Conservation (phyloP, 768 basidiomycete genomes). For the Phylloporus arenicola region DNA sequence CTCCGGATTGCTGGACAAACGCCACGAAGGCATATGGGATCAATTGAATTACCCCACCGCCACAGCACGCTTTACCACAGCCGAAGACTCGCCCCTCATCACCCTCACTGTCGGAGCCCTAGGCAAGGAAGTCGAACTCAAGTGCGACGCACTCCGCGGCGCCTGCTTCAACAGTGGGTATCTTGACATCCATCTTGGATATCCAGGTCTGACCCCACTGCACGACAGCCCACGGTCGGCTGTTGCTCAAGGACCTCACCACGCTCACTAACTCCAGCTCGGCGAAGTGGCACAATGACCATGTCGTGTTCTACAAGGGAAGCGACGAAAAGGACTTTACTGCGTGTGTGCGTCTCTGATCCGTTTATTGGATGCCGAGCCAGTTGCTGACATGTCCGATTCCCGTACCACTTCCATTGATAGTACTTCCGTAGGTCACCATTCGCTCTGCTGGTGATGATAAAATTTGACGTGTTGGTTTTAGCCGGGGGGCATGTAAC, state of each 20-base stretch:
- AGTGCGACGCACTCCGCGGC: background rate
- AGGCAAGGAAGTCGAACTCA: background rate
- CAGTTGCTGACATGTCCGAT: no score
- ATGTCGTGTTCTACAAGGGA: background rate
- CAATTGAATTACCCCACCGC: no score
- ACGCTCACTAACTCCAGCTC: background rate
- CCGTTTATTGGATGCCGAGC: background rate
- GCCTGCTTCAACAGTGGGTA: background rate
- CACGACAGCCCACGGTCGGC: background rate
- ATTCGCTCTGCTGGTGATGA: no score
- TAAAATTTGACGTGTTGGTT: no score
- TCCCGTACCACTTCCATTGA: no score
- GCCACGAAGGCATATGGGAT: background rate
- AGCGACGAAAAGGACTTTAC: background rate
- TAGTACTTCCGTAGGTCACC: no score
- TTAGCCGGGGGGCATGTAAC: no score
- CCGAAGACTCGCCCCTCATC: background rate
- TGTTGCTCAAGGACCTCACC: background rate
- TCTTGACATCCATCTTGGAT: background rate
- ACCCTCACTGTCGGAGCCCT: background rate
- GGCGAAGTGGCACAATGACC: background rate
- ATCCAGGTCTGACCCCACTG: background rate
- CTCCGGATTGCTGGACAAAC: background rate
- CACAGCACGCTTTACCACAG: no score
- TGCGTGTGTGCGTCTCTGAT: background rate